Base-by-base conservation (phyloP, 2,329 filamentous ascomycete species). In the Elsinoe fawcettii region DNA sequence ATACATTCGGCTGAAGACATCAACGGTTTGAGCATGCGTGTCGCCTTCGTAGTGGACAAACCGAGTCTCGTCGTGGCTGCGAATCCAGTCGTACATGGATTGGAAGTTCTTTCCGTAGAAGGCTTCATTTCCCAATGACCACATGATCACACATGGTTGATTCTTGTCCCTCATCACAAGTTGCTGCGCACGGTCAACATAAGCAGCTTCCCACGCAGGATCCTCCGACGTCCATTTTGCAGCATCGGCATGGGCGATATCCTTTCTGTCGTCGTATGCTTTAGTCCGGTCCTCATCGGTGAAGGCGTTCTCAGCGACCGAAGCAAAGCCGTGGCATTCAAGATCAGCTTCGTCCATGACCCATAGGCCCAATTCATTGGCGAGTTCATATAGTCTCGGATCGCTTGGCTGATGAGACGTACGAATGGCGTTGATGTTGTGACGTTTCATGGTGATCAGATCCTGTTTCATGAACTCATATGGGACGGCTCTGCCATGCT, bases 121-220 rank as follows among this genome's bases (percentile, higher is more conserved):
- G 0, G 85, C 80, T 66, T 89, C 86, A 63, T 89, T 89, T 0
- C 86, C 86, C 0, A 89, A 73, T 47, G 82, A 85, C 86, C 86
- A 89, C 41, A 88, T 80, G 51, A 89, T 82, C 51, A 89, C 75
- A n/a, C 78, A 84, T 0, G 86, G 69, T 62, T 88, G 83, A 58
- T 88, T 85, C 70, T 87, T 87, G 67, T 88, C 85, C 14, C 86
- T 76, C 63, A 83, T 77, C 0, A 89, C 75, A 57, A 88, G 70
- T 56, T 86, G 81, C 30, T 75, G 70, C 58, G 83, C 82, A 2
- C 86, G 80, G 66, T 89, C 86, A 1, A 89, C 65, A 60, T 89
- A 89, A 0, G 84, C 82, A 1, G 75, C 76, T 56, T 73, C 75
- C 84, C 83, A 87, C 0, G 73, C 71, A 1, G 78, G 76, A 59